Evolutionary conservation across 1,284 basidiomycete species (phyloP).

Genomic region (Cryptococcus sp.): DNA sequence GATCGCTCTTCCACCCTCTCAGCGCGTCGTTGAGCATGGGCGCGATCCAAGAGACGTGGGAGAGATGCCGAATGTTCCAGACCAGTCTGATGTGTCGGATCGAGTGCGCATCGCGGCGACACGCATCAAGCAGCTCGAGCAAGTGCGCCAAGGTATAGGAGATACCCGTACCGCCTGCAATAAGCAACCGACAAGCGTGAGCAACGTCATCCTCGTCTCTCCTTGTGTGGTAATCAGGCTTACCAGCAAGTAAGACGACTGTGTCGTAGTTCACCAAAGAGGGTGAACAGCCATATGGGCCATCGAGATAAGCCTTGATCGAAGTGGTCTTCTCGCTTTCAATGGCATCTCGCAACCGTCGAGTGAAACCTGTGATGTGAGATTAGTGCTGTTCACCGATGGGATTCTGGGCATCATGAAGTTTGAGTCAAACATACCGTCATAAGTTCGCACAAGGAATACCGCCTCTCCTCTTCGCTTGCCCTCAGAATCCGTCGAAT

Average conservation of each 20-base stretch:
- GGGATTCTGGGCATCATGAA: too few species aligned
- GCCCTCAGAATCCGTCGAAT: conserved; percentile 8
- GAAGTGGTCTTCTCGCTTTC: conserved; percentile 3
- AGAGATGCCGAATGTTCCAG: conserved; percentile 38
- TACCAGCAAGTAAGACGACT: conserved; percentile 34
- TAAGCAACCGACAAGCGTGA: background rate
- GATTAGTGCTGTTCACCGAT: too few species aligned
- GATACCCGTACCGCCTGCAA: conserved; percentile 40
- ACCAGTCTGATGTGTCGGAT: conserved; percentile 31
- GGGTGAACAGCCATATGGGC: conserved; percentile 41
- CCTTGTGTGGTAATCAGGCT: background rate
- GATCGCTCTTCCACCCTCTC: background rate
- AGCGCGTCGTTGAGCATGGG: conserved; percentile 10
- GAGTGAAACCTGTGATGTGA: conserved; percentile 23
- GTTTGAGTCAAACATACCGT: conserved; percentile 24
- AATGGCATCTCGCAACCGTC: conserved; percentile 23
- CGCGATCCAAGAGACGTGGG: conserved; percentile 17
- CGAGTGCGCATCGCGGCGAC: conserved; percentile 11
- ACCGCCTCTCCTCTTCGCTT: conserved; percentile 15
- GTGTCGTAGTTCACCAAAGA: conserved; percentile 24
- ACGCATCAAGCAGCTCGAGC: conserved; percentile 10
- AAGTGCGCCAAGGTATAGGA: conserved; percentile 34
- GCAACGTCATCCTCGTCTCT: background rate
- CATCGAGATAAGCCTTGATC: conserved; percentile 38
- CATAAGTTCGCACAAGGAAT: conserved; percentile 40